These are phyloP conservation scores for Eucalyptus curtisii DNA, from an alignment of 345 rosid species.

Conservation along the genomic window DNA sequence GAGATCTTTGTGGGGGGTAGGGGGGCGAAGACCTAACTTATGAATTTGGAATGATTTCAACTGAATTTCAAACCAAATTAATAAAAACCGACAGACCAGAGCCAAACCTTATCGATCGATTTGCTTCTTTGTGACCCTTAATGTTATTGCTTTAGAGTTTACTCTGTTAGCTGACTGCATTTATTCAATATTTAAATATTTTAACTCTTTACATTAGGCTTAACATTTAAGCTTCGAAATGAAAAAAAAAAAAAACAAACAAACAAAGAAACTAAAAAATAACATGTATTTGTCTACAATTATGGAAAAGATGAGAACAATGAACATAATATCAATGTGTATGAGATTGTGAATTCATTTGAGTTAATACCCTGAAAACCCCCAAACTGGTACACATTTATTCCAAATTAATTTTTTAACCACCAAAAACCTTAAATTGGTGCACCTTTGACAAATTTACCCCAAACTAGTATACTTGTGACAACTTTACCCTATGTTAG, in stretches of 20 bases:
- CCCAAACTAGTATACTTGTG: too few species aligned
- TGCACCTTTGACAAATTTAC: too few species aligned
- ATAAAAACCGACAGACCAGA: background rate
- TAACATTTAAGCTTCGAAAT: background rate
- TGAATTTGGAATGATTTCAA: background rate
- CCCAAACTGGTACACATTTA: accelerated
- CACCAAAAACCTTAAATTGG: too few species aligned
- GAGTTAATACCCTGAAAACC: too few species aligned
- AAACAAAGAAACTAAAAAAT: background rate
- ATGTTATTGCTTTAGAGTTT: background rate
- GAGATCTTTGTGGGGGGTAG: background rate
- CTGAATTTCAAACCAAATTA: background rate
- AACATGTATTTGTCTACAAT: background rate
- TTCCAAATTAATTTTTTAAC: too few species aligned
- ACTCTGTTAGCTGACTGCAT: background rate
- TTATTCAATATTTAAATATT: background rate
- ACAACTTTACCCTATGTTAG: too few species aligned
- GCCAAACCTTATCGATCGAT: background rate
- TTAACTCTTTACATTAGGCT: background rate
- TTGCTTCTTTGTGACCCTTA: background rate
- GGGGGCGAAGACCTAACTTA: background rate
- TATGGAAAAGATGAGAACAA: background rate
- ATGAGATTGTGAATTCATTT: background rate
- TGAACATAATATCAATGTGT: background rate
- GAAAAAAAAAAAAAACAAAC: background rate